A percentile compares a stretch with the other conserved stretches of the same genome.
phyloP scores from a whole-genome alignment of 768 basidiomycete species.

The Mrakia blollopis region DNA sequence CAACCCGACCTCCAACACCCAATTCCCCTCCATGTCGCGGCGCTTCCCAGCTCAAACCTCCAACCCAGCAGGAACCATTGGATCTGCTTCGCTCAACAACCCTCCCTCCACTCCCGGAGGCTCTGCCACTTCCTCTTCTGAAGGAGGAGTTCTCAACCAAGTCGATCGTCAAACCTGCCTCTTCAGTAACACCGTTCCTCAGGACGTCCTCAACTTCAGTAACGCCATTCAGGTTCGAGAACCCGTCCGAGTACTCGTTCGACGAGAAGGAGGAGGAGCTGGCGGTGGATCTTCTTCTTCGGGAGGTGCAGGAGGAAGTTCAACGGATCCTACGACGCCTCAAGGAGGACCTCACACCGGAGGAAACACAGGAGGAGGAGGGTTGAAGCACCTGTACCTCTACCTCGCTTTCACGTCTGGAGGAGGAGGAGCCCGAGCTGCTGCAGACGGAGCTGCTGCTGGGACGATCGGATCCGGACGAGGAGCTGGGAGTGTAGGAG shows the following conservation, averaged over 20 bases:
- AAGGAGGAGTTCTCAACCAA: background rate
- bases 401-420: conserved; percentile 85
- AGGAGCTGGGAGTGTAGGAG: conserved; percentile 63
- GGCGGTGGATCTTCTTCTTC: background rate
- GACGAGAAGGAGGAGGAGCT: conserved; percentile 52
- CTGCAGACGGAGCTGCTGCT: conserved; percentile 56
- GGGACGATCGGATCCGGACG: conserved; percentile 94
- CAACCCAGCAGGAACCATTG: conserved; percentile 29
- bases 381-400: conserved; percentile 90
- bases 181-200: conserved; percentile 97
- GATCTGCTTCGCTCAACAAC: conserved; percentile 3
- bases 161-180: conserved; percentile 84
- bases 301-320: conserved; percentile 58
- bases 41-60: conserved; percentile 26
- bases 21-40: conserved; percentile 34
- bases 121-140: background rate
- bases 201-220: conserved; percentile 94
- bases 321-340: conserved; percentile 41
- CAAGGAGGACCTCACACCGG: conserved; percentile 43
- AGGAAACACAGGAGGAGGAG: conserved; percentile 60
- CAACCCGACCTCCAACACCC: conserved; percentile 44
- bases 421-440: conserved; percentile 44
- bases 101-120: background rate
- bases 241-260: conserved; percentile 94
- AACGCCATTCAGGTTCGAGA: conserved; percentile 88